These are phyloP conservation scores for Phytophthora colocasiae DNA, from an alignment of 352 stramenopile genomes.

Conservation along the genomic window DNA sequence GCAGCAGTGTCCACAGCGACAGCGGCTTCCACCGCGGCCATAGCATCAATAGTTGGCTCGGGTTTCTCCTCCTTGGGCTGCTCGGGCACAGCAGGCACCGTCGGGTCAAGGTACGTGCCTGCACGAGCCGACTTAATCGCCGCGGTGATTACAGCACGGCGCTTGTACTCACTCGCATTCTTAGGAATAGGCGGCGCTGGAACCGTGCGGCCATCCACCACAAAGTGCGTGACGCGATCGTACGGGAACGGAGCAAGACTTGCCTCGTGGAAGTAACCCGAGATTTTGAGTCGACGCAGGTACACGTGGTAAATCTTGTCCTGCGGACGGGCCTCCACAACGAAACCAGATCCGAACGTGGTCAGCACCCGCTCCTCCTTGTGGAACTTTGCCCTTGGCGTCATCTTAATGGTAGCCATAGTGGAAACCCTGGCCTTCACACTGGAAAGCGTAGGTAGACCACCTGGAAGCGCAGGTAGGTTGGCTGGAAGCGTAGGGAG, in stretches of 20 bases:
- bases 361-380: constrained; percentile 83
- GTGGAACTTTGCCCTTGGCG: constrained; percentile 70
- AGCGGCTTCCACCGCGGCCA: constrained; percentile 30
- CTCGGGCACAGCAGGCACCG: constrained; percentile 18
- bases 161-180: constrained; percentile 72
- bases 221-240: constrained; percentile 84
- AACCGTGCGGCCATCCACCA: constrained; percentile 80
- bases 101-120: constrained; percentile 35
- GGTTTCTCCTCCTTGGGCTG: constrained; percentile 19
- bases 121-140: constrained; percentile 69
- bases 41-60: constrained; percentile 28
- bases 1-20: constrained; percentile 26
- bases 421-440: constrained; percentile 74
- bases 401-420: constrained; percentile 77
- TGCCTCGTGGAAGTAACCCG: constrained; percentile 78
- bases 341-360: constrained; percentile 80
- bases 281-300: constrained; percentile 75
- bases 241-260: constrained; percentile 79
- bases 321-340: constrained; percentile 59
- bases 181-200: constrained; percentile 70
- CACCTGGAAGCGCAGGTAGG: constrained; percentile 40
- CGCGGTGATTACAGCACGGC: constrained; percentile 70
- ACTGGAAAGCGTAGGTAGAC: constrained; percentile 69
- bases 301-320: constrained; percentile 85
- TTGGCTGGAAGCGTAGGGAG: constrained; percentile 54